Conservation (phyloP, 116 monocot species). For the Phalaenopsis hybrid region DNA sequence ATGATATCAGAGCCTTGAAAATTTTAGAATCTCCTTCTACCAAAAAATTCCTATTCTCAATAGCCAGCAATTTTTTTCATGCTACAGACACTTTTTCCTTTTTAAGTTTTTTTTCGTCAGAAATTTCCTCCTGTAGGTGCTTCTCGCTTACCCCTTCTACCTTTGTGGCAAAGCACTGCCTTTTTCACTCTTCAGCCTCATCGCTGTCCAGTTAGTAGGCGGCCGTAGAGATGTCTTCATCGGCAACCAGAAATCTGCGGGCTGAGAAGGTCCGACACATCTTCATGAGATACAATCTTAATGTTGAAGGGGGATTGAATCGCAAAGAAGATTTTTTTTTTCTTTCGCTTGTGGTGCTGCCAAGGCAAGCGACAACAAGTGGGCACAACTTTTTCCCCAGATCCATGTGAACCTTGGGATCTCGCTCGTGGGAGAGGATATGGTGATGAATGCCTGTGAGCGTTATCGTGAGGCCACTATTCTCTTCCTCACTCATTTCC, state of each 20-base stretch:
- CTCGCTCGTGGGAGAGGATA: conserved; percentile 76
- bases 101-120: too few species aligned
- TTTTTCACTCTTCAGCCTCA: too few species aligned
- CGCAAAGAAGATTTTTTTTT: conserved; percentile 78
- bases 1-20: too few species aligned
- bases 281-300: conserved; percentile 73
- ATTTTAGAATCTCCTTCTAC: too few species aligned
- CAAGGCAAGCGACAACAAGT: conserved; percentile 78
- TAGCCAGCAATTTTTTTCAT: too few species aligned
- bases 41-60: too few species aligned
- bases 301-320: conserved; percentile 78
- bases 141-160: too few species aligned
- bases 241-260: conserved; percentile 12
- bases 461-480: conserved; percentile 84
- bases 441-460: conserved; percentile 76
- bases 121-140: too few species aligned
- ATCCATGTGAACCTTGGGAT: conserved; percentile 91
- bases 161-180: too few species aligned
- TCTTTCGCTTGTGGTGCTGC: conserved; percentile 57
- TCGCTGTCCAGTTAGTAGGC: background rate
- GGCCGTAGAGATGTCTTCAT: background rate
- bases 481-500: conserved; percentile 52
- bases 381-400: conserved; percentile 72
- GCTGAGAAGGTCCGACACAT: conserved; percentile 82
- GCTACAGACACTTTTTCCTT: too few species aligned